Evolutionary conservation across 2,329 filamentous ascomycete species (phyloP).

Genomic region (Xylaria sp.): DNA sequence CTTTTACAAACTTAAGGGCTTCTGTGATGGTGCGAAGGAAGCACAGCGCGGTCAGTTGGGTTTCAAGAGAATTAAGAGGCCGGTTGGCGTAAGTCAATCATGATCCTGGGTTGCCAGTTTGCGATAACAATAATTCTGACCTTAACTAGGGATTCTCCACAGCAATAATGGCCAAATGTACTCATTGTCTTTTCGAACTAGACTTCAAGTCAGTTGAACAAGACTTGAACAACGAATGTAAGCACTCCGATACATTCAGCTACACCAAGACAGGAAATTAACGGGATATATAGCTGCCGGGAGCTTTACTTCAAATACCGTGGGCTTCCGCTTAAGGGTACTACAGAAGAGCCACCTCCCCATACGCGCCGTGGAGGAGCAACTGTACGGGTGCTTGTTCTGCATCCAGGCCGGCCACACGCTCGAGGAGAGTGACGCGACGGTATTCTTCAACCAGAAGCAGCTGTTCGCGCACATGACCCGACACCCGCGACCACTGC

Average conservation of each 20-base stretch:
- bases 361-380: conserved; percentile 56
- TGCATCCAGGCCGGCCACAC: conserved; percentile 58
- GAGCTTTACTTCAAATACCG: conserved; percentile 52
- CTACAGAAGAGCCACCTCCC: conserved; percentile 61
- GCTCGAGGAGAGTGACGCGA: conserved; percentile 59
- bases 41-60: conserved; percentile 55
- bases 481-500: conserved; percentile 59
- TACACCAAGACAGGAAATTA: not conserved
- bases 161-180: conserved; percentile 56
- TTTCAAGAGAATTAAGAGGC: conserved; percentile 57
- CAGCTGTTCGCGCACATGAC: conserved; percentile 59
- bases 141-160: conserved; percentile 48
- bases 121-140: conserved; percentile 12
- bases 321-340: conserved; percentile 59
- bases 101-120: not conserved
- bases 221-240: conserved; percentile 57
- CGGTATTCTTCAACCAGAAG: conserved; percentile 60
- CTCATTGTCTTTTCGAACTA: conserved; percentile 58
- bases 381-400: conserved; percentile 61
- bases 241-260: conserved; percentile 21
- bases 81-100: conserved; percentile 46
- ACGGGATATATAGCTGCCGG: conserved; percentile 47
- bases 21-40: conserved; percentile 60
- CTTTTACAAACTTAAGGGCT: conserved; percentile 59
- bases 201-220: conserved; percentile 58